Evolutionary conservation across 495 filamentous ascomycete genomes (phyloP).

Genomic region (Lophiotrema nucula): DNA sequence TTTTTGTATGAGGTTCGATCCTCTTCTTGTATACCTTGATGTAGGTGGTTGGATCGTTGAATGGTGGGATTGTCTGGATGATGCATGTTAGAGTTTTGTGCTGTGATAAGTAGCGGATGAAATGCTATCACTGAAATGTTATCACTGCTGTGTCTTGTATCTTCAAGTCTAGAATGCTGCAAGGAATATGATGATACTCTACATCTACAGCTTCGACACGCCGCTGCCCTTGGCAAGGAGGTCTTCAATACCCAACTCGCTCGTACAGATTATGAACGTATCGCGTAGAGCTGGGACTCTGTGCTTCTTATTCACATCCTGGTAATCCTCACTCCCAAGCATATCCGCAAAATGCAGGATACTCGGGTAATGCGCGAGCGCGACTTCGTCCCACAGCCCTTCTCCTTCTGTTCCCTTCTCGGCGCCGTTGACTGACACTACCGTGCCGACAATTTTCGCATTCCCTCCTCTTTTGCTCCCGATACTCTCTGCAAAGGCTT

Average conservation of each 20-base stretch:
- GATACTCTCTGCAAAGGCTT: constrained; percentile 53
- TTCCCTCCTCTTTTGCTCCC: constrained; percentile 55
- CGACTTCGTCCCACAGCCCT: constrained; percentile 56
- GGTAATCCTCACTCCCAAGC: constrained; percentile 62
- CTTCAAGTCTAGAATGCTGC: no score
- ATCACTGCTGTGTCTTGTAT: no score
- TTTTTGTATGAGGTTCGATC: no score
- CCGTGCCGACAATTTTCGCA: constrained; percentile 64
- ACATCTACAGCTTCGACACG: no score
- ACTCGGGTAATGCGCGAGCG: constrained; percentile 65
- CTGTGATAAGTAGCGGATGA: no score
- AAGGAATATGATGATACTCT: no score
- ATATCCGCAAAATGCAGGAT: constrained; percentile 64
- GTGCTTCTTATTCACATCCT: constrained; percentile 58
- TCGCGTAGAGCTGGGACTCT: constrained; percentile 58
- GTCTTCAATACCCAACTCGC: constrained; percentile 52
- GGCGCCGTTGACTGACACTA: constrained; percentile 41
- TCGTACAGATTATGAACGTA: constrained; percentile 63
- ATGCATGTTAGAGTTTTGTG: no score
- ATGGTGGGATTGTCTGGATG: no score
- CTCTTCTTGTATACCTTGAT: no score
- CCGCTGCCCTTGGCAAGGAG: no score
- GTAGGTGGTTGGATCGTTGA: no score
- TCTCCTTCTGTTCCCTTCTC: constrained; percentile 37
- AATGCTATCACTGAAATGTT: no score